phyloP scores from a whole-genome alignment of 2,329 filamentous ascomycete species.

The Zopfia rhizophila region DNA sequence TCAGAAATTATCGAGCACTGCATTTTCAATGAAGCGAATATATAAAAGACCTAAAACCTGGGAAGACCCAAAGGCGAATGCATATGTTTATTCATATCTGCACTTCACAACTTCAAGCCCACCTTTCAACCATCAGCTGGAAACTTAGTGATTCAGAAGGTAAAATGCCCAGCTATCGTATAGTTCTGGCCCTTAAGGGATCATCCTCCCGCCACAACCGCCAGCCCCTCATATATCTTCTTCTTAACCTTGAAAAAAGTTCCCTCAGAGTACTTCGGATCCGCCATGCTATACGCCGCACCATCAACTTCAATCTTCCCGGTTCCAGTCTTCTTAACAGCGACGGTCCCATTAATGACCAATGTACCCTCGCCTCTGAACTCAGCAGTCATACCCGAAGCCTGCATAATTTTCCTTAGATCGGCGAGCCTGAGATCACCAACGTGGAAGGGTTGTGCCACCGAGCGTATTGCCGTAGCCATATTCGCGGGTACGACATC shows the following conservation, averaged over 20 bases:
- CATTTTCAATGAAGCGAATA: too few species aligned
- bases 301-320: slow-evolving; percentile 88
- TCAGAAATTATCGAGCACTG: too few species aligned
- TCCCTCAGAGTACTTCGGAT: slow-evolving; percentile 62
- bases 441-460: slow-evolving; percentile 90
- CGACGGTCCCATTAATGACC: slow-evolving; percentile 86
- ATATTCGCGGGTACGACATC: slow-evolving; percentile 70
- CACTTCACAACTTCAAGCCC: too few species aligned
- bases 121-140: too few species aligned
- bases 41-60: too few species aligned
- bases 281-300: slow-evolving; percentile 44
- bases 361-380: slow-evolving; percentile 93
- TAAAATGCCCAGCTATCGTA: too few species aligned
- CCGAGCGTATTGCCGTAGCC: slow-evolving; percentile 73
- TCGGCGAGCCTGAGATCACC: slow-evolving; percentile 92
- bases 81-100: too few species aligned
- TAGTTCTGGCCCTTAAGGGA: too few species aligned
- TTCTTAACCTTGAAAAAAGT: slow-evolving; percentile 89
- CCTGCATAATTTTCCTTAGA: slow-evolving; percentile 83
- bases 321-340: slow-evolving; percentile 87
- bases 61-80: too few species aligned
- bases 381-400: slow-evolving; percentile 85
- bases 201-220: slow-evolving; percentile 86
- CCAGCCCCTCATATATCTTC: slow-evolving; percentile 93
- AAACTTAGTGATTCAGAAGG: too few species aligned